Percentiles rank a stretch among this genome's conserved stretches.
These are phyloP conservation scores for Boletus tomentosulus DNA, from an alignment of 768 basidiomycete species.

Conservation along the genomic window DNA sequence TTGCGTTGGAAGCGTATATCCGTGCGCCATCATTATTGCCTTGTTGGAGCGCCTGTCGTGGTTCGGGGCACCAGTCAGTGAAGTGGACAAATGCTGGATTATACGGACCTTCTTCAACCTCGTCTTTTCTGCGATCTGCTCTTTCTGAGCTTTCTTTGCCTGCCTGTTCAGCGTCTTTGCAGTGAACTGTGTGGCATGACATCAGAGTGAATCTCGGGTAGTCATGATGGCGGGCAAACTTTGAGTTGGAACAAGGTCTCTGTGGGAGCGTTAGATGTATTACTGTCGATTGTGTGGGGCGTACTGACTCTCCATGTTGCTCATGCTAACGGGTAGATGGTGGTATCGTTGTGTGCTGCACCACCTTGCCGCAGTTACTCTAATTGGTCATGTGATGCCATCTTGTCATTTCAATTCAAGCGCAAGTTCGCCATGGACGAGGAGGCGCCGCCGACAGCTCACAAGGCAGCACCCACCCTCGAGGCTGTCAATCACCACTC, in stretches of 20 bases:
- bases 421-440: constrained; percentile 2
- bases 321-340: constrained; percentile 44
- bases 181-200: constrained; percentile 67
- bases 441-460: background rate
- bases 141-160: constrained; percentile 96
- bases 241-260: constrained; percentile 99
- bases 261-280: constrained; percentile 32
- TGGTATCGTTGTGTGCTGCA: background rate
- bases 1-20: constrained; percentile 98
- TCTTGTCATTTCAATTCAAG: too few species aligned
- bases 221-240: constrained; percentile 41
- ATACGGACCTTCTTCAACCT: constrained; percentile 84
- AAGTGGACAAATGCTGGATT: background rate
- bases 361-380: background rate
- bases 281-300: background rate
- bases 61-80: background rate
- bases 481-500: background rate
- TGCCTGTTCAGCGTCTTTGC: constrained; percentile 93
- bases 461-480: background rate
- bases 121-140: constrained; percentile 83
- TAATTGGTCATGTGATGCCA: background rate
- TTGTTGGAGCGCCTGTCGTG: constrained; percentile 82
- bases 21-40: constrained; percentile 95
- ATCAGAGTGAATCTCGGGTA: constrained; percentile 12
- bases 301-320: constrained; percentile 83